Base-by-base conservation (phyloP, 805 yeast species). In the Saccharomycopsis sp. region DNA sequence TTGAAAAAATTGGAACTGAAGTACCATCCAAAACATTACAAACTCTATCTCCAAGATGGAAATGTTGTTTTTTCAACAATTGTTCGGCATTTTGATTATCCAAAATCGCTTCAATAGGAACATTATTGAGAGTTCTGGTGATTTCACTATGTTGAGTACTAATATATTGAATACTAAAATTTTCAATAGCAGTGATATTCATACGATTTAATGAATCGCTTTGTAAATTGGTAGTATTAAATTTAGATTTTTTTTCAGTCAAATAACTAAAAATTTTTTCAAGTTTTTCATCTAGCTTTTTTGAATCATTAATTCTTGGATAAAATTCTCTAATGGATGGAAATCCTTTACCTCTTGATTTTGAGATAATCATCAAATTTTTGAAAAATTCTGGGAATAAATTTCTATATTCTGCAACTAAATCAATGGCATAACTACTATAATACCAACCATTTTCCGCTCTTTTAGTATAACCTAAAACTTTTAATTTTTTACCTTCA, bases 1-100 rank as follows among this genome's bases (percentile, higher is more conserved):
- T 81, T 20, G 84, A 70, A 55, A 81, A 86, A 42, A 79, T 61
- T 21, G 96, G 95, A 13, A 88, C 95, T 54, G 84, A 86, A 38
- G 97, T 97, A 19, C 83, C 76, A 51, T 79, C 83, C 51, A 81
- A 80, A 18, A 86, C 82, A 50, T 84, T 87, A 19, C 83, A 71
- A 23, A 92, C 85, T 46, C 98, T 73, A 54, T 92, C 96, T 52
- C 98, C 98, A 18, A 92, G 66, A 21, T 72, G 69, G 56, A 92
- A 92, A 34, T 67, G 62, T 63, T 92, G 99, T 31, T 70, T 68
- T 41, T 80, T 72, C 49, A 92, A 67, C 48, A 76, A 66, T 52
- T 80, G 78, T 54, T 72, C 73, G 1, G 95, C 84, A 30, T 70
- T 74, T 23, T 72, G 60, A 5, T 96, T 89, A 50, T 81, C 76